These are phyloP conservation scores for Grifola frondosa DNA, from an alignment of 1,284 basidiomycete genomes.

Conservation along the genomic window DNA sequence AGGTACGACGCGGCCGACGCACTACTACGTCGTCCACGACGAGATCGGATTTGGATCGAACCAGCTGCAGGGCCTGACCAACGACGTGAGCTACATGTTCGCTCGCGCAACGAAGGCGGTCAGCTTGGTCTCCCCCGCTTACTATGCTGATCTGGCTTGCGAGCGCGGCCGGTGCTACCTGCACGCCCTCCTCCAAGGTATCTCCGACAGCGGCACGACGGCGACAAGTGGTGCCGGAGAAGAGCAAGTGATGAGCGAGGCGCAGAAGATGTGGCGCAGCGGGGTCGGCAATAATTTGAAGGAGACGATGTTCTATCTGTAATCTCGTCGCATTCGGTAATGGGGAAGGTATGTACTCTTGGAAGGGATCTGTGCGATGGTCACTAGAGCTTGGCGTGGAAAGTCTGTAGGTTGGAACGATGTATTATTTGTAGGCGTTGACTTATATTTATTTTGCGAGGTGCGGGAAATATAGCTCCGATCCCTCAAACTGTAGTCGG, in stretches of 20 bases:
- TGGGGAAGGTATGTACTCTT: no score
- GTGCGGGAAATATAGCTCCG: no score
- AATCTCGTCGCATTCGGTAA: no score
- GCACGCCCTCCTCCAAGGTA: constrained; percentile 60
- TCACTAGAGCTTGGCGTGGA: no score
- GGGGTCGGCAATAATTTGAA: constrained; percentile 56
- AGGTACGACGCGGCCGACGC: constrained; percentile 66
- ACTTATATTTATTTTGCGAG: no score
- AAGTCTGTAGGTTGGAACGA: no score
- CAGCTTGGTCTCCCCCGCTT: constrained; percentile 74
- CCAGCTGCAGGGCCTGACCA: constrained; percentile 55
- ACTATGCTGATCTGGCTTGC: constrained; percentile 75
- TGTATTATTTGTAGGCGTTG: no score
- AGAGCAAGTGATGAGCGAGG: constrained; percentile 54
- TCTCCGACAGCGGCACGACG: constrained; percentile 40
- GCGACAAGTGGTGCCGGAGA: constrained; percentile 34
- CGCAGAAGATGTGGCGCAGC: constrained; percentile 50
- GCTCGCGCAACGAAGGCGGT: constrained; percentile 80
- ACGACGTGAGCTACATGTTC: constrained; percentile 73
- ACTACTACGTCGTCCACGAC: constrained; percentile 77
- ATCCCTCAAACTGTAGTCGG: no score
- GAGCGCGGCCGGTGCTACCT: constrained; percentile 77
- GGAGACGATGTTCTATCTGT: constrained; percentile 76
- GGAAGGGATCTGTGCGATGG: no score
- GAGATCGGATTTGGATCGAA: constrained; percentile 70